Base-by-base conservation (phyloP, 352 stramenopile species). In the Phytophthora sp. region DNA sequence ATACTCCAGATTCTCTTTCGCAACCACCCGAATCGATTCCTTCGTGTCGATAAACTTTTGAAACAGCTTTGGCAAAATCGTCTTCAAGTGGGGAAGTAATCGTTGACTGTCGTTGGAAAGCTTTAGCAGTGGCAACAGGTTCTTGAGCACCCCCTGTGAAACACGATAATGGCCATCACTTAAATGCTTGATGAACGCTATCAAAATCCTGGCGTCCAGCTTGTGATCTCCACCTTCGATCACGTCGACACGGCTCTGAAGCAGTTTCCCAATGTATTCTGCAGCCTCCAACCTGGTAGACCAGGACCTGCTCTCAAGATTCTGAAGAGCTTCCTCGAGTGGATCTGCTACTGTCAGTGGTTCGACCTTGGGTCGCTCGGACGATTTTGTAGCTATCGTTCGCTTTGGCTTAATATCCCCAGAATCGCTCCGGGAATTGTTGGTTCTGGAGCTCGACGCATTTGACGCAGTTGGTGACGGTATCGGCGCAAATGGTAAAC, bases 11-110 rank as follows among this genome's bases (percentile, higher is more conserved):
- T 84, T 91, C 27, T 89, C 76, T 13, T 78, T 84, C 1, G 87
- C 85, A 9, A 79, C 35, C 18, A 56, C 47, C 3, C 85, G 77
- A 50, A 79, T 74, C 0, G 66, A 72, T 66, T 94, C 87, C 41
- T 95, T 95, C 1, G 82, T 79, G 39, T 95, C 84, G 6, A 94
- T 74, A 45, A 85, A 73, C 46, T 91, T 91, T 54, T 93, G 82
- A 38, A 94, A 93, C 5, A 94, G 57, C 45, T 75, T 80, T 3
- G 85, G 74, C 11, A 94, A 50, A 30, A 92, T 65, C 0, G n/a
- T 66, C 54, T 91, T 90, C 33, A 93, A 42, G 38, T 82, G 78
- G 18, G 76, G 64, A 36, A 73, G 20, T 1, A 94, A 66, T 45
- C 86, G 73, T 13, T 84, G 67, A 7, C 63, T 69, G 13, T 80